phyloP scores from a whole-genome alignment of 2,329 filamentous ascomycete genomes.

The Amauroascus niger region DNA sequence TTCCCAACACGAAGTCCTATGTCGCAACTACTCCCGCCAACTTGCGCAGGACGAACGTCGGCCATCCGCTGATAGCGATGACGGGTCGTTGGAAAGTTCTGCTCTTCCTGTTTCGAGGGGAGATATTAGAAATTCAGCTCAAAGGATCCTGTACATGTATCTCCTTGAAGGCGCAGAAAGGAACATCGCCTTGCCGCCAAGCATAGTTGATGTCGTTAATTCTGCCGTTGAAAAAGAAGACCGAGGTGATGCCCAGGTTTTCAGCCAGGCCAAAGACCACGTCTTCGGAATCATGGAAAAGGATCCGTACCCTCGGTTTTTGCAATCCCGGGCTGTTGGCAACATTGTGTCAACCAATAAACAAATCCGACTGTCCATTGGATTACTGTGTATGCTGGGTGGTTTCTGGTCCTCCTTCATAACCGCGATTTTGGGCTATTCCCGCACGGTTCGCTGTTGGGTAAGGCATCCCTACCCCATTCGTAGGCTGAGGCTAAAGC shows the following conservation, averaged over 20 bases:
- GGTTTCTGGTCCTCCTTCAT: background rate
- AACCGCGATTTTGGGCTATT: background rate
- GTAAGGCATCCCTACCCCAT: background rate
- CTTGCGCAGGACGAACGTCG: background rate
- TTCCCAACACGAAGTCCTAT: background rate
- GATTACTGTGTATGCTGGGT: background rate
- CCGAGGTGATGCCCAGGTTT: background rate
- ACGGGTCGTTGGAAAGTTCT: too few species aligned
- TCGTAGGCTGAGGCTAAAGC: background rate
- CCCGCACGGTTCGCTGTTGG: background rate
- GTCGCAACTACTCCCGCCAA: background rate
- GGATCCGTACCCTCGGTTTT: background rate
- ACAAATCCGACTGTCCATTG: background rate
- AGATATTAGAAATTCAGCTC: background rate
- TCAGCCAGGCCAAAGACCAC: background rate
- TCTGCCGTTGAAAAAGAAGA: background rate
- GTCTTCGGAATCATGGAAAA: background rate
- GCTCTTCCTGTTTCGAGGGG: background rate
- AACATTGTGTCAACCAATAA: background rate
- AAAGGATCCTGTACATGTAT: background rate
- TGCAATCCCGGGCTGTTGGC: background rate
- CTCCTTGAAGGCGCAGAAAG: background rate
- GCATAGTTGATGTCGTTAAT: background rate
- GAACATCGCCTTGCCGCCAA: background rate
- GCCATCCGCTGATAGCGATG: background rate